Percentiles rank a stretch among this genome's conserved stretches.
phyloP scores from a whole-genome alignment of 352 stramenopile species.

The Phytophthora megakarya region DNA sequence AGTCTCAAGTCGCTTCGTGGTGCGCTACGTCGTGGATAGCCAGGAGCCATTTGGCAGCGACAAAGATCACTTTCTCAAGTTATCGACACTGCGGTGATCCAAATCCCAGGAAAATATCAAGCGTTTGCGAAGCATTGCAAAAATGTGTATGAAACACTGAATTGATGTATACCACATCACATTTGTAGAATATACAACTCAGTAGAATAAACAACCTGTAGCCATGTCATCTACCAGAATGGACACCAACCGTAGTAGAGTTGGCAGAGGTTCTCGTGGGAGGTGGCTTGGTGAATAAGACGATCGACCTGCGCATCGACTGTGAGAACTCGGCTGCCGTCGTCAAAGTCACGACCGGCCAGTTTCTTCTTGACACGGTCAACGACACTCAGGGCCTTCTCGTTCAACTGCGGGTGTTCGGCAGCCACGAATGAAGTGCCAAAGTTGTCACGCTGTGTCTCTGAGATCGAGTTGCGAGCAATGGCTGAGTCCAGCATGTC shows the following conservation, averaged over 20 bases:
- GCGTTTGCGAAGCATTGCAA: too few species aligned
- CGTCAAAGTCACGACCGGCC: slow-evolving; percentile 97
- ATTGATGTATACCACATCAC: too few species aligned
- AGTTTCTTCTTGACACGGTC: slow-evolving; percentile 99
- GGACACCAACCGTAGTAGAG: slow-evolving; percentile 99
- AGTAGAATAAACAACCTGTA: too few species aligned
- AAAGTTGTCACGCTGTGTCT: slow-evolving; percentile 56
- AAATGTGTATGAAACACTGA: too few species aligned
- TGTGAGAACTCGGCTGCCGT: slow-evolving; percentile 77
- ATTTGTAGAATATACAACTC: too few species aligned
- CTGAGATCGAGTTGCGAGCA: slow-evolving; percentile 67
- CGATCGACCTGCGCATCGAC: slow-evolving; percentile 96
- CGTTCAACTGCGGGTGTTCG: slow-evolving; percentile 83
- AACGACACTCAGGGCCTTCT: slow-evolving; percentile 95
- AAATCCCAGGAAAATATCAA: slow-evolving; percentile 3
- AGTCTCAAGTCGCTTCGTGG: neutral
- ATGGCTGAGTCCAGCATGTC: slow-evolving; percentile 62
- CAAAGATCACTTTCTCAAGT: neutral
- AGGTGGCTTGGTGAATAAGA: slow-evolving; percentile 98
- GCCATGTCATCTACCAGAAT: slow-evolving; percentile 70
- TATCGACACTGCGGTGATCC: neutral
- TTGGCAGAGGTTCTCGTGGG: slow-evolving; percentile 99
- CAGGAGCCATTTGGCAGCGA: slow-evolving; percentile 6
- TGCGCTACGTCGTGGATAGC: neutral
- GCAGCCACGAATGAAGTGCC: slow-evolving; percentile 56